These are phyloP conservation scores for Euphorbia schlechtendalii DNA, from an alignment of 441 rosid genomes.

Conservation along the genomic window DNA sequence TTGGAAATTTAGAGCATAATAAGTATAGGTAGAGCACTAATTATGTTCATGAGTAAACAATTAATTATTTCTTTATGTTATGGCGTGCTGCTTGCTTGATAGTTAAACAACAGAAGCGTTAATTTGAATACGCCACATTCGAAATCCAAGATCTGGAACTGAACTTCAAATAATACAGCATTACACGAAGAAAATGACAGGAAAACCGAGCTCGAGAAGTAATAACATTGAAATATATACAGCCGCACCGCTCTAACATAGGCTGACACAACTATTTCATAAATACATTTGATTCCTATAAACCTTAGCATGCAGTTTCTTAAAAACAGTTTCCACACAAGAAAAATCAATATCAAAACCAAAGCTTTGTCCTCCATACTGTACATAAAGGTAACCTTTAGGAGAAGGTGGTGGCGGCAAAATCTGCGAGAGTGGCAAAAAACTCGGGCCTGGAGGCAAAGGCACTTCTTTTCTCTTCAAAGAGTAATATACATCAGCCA, in stretches of 20 bases:
- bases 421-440: constrained; percentile 37
- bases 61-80: too few relatives aligned
- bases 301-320: constrained; percentile 42
- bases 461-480: constrained; percentile 45
- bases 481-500: constrained; percentile 77
- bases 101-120: too few relatives aligned
- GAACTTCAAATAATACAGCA: too few relatives aligned
- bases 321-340: constrained; percentile 54
- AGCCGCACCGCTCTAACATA: not conserved
- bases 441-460: constrained; percentile 43
- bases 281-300: constrained; percentile 34
- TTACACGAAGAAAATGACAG: not conserved
- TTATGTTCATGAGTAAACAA: too few relatives aligned
- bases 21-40: too few relatives aligned
- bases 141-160: too few relatives aligned
- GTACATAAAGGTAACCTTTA: constrained; percentile 51
- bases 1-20: too few relatives aligned
- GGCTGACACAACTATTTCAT: not conserved
- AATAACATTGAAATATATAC: too few relatives aligned
- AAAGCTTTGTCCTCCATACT: constrained; percentile 69
- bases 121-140: too few relatives aligned
- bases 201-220: not conserved
- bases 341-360: constrained; percentile 64
- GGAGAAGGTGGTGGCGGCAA: constrained; percentile 47
- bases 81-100: too few relatives aligned